Evolutionary conservation across 2,329 filamentous ascomycete genomes (phyloP).

Genomic region (Colletotrichum sp.): DNA sequence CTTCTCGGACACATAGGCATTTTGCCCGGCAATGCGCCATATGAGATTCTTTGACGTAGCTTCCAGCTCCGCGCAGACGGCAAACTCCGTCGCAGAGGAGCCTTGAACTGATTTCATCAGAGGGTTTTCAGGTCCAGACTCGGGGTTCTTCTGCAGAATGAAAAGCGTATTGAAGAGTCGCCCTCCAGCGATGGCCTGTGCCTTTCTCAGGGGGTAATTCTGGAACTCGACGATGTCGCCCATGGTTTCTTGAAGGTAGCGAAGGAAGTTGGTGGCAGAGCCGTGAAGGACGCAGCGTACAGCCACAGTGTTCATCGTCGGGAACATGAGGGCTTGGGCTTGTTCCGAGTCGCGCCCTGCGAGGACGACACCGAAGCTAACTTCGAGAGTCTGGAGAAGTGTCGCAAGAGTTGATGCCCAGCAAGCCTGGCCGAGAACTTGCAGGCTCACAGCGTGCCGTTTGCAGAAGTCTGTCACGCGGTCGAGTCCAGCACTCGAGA

Average conservation of each 20-base stretch:
- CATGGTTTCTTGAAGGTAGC: slow-evolving; percentile 75
- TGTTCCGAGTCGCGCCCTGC: slow-evolving; percentile 82
- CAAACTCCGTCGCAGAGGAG: slow-evolving; percentile 76
- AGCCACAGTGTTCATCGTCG: slow-evolving; percentile 90
- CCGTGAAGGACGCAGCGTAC: slow-evolving; percentile 78
- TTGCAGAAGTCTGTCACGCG: slow-evolving; percentile 64
- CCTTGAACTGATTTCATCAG: slow-evolving; percentile 70
- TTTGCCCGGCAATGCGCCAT: slow-evolving; percentile 77
- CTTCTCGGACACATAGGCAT: slow-evolving; percentile 50
- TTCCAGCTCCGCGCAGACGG: slow-evolving; percentile 84
- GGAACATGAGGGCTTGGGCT: slow-evolving; percentile 75
- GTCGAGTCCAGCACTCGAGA: slow-evolving; percentile 32
- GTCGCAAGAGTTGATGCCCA: slow-evolving; percentile 77
- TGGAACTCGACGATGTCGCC: slow-evolving; percentile 72
- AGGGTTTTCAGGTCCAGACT: neutral
- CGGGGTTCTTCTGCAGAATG: slow-evolving; percentile 51
- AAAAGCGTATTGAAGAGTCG: slow-evolving; percentile 62
- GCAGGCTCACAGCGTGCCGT: slow-evolving; percentile 70
- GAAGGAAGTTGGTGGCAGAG: slow-evolving; percentile 66
- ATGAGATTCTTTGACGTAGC: slow-evolving; percentile 56
- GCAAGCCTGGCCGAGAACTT: slow-evolving; percentile 76
- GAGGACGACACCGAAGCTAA: slow-evolving; percentile 82
- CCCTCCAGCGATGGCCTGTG: slow-evolving; percentile 48
- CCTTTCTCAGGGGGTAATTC: slow-evolving; percentile 77
- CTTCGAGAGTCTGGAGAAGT: slow-evolving; percentile 68